phyloP scores from a whole-genome alignment of 2,329 filamentous ascomycete genomes.

The Clarireedia paspali region DNA sequence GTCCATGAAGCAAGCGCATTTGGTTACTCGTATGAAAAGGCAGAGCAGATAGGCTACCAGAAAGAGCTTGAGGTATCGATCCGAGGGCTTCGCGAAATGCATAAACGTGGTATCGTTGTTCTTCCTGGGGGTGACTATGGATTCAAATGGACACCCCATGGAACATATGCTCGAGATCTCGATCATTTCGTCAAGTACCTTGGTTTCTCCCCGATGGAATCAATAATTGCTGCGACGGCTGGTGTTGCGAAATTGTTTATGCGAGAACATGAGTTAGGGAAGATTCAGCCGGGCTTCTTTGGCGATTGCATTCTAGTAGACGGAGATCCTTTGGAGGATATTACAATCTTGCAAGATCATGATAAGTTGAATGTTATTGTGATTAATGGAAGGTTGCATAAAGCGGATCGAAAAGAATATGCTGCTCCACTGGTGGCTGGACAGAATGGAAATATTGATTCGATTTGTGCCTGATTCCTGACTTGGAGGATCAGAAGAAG shows the following conservation, averaged over 20 bases:
- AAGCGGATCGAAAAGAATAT: neutral
- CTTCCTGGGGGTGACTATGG: slow-evolving; percentile 39
- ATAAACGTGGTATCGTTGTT: slow-evolving; percentile 35
- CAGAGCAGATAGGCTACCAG: slow-evolving; percentile 36
- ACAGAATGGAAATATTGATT: too few relatives aligned
- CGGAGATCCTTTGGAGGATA: neutral
- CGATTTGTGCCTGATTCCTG: too few relatives aligned
- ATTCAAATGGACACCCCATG: slow-evolving; percentile 38
- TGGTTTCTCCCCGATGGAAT: slow-evolving; percentile 36
- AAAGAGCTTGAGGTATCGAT: slow-evolving; percentile 35
- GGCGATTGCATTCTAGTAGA: neutral
- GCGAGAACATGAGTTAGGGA: neutral
- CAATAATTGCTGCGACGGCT: slow-evolving; percentile 35
- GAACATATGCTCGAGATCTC: slow-evolving; percentile 38
- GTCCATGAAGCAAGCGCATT: slow-evolving; percentile 27
- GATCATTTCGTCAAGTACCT: slow-evolving; percentile 37
- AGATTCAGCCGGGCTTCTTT: neutral
- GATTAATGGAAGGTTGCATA: neutral
- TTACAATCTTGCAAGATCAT: neutral
- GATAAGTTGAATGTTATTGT: neutral
- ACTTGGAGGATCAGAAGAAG: too few relatives aligned
- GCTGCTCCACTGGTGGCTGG: neutral
- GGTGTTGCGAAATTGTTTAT: neutral
- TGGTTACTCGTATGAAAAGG: slow-evolving; percentile 34
- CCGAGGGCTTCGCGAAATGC: slow-evolving; percentile 36